These are phyloP conservation scores for Phytophthora palmivora DNA, from an alignment of 352 stramenopile genomes.

Conservation along the genomic window DNA sequence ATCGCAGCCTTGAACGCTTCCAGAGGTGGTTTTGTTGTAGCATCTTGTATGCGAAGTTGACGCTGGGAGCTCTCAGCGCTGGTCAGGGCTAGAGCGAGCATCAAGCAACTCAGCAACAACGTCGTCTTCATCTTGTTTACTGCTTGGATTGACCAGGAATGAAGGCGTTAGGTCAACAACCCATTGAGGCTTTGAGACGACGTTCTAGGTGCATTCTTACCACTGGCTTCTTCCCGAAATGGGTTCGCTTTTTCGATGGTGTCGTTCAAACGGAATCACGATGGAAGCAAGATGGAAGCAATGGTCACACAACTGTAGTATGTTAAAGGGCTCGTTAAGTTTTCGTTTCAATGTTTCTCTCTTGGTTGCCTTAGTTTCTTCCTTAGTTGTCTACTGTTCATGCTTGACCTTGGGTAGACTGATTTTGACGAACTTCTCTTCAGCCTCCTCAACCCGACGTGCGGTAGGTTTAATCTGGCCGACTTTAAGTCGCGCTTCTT, in stretches of 20 bases:
- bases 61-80: not conserved
- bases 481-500: slow-evolving; percentile 21
- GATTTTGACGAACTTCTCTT: slow-evolving; percentile 23
- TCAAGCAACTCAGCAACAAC: slow-evolving; percentile 16
- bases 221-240: slow-evolving; percentile 17
- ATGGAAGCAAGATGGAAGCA: no score
- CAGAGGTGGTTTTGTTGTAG: not conserved
- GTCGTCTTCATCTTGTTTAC: slow-evolving; percentile 27
- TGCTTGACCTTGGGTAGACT: slow-evolving; percentile 25
- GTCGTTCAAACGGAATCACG: not conserved
- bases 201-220: slow-evolving; percentile 11
- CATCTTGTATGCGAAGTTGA: slow-evolving; percentile 1
- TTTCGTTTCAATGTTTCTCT: not conserved
- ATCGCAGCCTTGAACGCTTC: slow-evolving; percentile 11
- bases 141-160: slow-evolving; percentile 5
- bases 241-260: no score
- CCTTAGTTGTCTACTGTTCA: no score
- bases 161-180: slow-evolving; percentile 3
- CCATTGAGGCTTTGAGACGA: not conserved
- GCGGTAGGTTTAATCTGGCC: slow-evolving; percentile 17
- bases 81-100: slow-evolving; percentile 4
- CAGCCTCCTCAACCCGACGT: slow-evolving; percentile 18
- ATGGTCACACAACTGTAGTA: no score
- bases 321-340: no score
- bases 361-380: slow-evolving; percentile 1